Conservation (phyloP, 129 eudicot genomes). For the Lactuca sativa region DNA sequence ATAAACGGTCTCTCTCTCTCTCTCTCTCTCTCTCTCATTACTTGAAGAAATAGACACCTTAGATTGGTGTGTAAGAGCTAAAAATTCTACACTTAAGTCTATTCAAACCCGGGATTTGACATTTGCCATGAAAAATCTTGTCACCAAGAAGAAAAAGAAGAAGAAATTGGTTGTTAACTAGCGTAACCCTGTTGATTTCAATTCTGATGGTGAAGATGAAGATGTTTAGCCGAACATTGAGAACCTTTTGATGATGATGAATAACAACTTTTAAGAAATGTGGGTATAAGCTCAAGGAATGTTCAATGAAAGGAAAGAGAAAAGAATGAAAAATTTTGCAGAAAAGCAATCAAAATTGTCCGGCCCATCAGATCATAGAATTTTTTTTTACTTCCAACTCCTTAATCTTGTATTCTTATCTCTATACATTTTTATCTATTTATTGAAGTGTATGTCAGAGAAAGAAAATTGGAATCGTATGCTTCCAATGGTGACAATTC, state of each 20-base stretch:
- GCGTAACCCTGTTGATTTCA: conserved; percentile 27
- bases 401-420: no score
- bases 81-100: conserved; percentile 75
- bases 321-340: conserved; percentile 57
- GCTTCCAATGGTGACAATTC: no score
- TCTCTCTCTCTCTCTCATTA: background rate
- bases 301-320: conserved; percentile 68
- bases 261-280: conserved; percentile 34
- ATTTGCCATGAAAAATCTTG: conserved; percentile 45
- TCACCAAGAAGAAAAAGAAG: conserved; percentile 41
- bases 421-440: no score
- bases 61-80: conserved; percentile 95
- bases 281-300: conserved; percentile 69
- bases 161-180: conserved; percentile 24
- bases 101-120: conserved; percentile 80
- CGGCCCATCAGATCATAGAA: conserved; percentile 69
- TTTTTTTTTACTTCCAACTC: background rate
- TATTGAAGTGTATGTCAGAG: no score
- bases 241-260: conserved; percentile 25
- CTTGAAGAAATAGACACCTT: conserved; percentile 52
- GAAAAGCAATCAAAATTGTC: conserved; percentile 73
- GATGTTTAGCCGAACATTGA: conserved; percentile 35
- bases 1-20: no score
- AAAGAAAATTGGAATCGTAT: no score
- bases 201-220: conserved; percentile 41